Evolutionary conservation across 345 rosid genomes (phyloP), one percentile per base, ranked within the genome.

Genomic region (Psidium friedrichsthalianum): DNA sequence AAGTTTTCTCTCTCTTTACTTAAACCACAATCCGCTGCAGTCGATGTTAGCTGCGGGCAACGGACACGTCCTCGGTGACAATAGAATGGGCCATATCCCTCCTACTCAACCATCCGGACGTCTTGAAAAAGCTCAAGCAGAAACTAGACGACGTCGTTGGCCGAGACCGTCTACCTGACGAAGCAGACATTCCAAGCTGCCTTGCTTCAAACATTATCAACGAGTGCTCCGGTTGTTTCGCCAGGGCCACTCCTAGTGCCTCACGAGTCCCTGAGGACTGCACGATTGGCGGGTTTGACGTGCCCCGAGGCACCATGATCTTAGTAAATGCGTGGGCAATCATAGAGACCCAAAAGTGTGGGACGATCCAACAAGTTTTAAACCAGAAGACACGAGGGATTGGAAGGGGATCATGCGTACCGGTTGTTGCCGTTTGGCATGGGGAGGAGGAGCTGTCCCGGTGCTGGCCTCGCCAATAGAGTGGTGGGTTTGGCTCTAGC

Each of bases 391-490:
- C 83, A 25, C 15, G 82, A 88, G 18, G 86, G 86, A 59, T 59
- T 51, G 29, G 52, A 82, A 56, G 89, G 83, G 6, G 76, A 25
- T 6, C 89, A 88, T 59, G 3, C 74, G 1, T 88, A 86, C 11
- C 88, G 61, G 64, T 86, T 89, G 21, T 2, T 93, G 83, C 92
- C 94, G 16, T 93, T 94, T 87, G 97, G 97, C 32, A 29, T 88
- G 44, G 95, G 97, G 20, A 88, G 95, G 83, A 86, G 93, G 40
- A 87, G 92, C 0, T 93, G 93, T 78, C 95, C 93, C 8, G 94
- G 94, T 5, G 91, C 89, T n/a, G 91, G 88, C 6, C 80, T 93
- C 1, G 97, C 93, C 15, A 86, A 87, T 6, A 84, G 89, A 49
- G 86, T 90, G 9, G 57, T 92, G 78, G 86, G 88, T 6, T 85